Evolutionary conservation across 495 filamentous ascomycete species (phyloP), one percentile per base, ranked within the genome.

Genomic region (Chaetomium fimeti): DNA sequence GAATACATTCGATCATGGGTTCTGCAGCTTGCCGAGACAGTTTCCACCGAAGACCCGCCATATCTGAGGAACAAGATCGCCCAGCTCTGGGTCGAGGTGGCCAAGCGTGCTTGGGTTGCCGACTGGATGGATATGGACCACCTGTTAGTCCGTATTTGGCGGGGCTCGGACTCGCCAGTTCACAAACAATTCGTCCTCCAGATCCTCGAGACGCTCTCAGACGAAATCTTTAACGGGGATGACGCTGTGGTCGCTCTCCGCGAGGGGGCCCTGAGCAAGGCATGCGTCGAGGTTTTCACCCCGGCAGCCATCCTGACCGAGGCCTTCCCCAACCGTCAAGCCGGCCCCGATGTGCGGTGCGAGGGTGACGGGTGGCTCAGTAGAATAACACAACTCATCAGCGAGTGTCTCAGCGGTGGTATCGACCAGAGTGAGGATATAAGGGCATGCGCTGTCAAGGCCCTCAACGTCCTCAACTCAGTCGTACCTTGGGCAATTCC

Each of bases 61-160:
- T 98, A 91, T 71, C 76, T 98, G 66, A 85, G 93, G 69, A 98
- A 94, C 78, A 98, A 98, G 76, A 88, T 94, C 38, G 91, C 92
- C n/a, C 89, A 93, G 76, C 77, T 98, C 63, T 98, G 94, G 95
- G 89, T 91, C 8, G 94, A 97, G 73, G 77, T 96, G 57, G 92
- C 92, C 28, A 98, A 99, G 79, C 84, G 93, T 70, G 90, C 85
- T 69, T 99, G 95, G 95, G 91, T 81, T 12, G 79, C 84, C 36
- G 90, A 93, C 53, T 99, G 94, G 94, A 84, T 89, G 77, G 87
- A 95, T 73, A 97, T 99, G 94, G 94, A 99, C 72, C 81, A 85
- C 49, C 77, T 88, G 67, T 82, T 99, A 48, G 85, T 92, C 48
- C 84, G 84, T 62, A 82, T 97, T 27, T 98, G 95, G 95, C 76